Base-by-base conservation (phyloP, 805 yeast genomes). In the Scheffersomyces amazonensis region DNA sequence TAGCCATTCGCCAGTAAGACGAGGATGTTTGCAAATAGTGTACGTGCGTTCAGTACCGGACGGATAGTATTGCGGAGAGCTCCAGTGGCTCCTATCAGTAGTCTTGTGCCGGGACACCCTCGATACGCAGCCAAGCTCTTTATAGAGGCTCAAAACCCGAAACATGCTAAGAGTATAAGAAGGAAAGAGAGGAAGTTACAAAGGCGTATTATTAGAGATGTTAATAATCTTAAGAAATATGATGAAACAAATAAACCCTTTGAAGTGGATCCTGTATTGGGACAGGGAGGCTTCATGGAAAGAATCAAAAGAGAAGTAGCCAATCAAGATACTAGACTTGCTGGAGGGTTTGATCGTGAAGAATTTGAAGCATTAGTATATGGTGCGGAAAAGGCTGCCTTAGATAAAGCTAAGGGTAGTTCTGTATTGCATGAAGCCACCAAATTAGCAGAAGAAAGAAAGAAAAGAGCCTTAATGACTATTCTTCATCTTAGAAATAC, bases 181-280 rank as follows among this genome's bases (percentile, higher is more conserved):
- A 58, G 64, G 46, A 67, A 54, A 48, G 73, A 69, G 46, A 50
- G 52, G 38, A 60, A 69, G 46, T 54, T 67, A 47, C 68, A 66
- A 54, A 60, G 66, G 35, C 71, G 64, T 44, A 66, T 69, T 43
- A 51, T 61, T 28, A 53, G 67, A 44, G 71, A 64, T 40, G 63
- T 64, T 27, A 64, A 59, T 49, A 66, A 66, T 52, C 58, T 64
- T 43, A 68, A 68, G 46, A 66, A 68, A 48, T 66, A 64, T 41
- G 50, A 54, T 16, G 45, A 60, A 38, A 56, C 53, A 36, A 60
- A 60, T 35, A 53, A 57, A 16, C 48, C 53, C 34, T 67, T 63
- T 47, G 42, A 54, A 32, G 70, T 85, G 21, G 97, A 90, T 61
- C 97, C 97, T 1, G 95, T 90, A 4, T 71, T 89, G 37, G 97